Evolutionary conservation across 768 basidiomycete genomes (phyloP), one percentile per base, ranked within the genome.

Genomic region (Artomyces pyxidatus): DNA sequence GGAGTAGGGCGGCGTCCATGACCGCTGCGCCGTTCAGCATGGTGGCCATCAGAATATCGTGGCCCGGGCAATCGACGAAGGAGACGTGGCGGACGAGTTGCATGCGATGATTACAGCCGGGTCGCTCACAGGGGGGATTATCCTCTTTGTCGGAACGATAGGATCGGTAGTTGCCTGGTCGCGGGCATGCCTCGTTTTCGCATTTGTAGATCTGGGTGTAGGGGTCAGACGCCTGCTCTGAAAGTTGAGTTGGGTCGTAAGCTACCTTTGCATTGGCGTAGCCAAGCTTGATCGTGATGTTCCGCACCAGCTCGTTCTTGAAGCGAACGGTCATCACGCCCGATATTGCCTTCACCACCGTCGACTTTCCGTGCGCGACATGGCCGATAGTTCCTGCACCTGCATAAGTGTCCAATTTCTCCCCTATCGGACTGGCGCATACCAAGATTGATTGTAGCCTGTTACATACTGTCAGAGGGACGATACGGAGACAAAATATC

Each of bases 41-140:
- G 56, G 95, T 99, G 44, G 96, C 96, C 96, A 99, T 99, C 67
- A 99, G 83, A 83, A 99, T 98, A 68, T 97, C 93, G 80, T 95
- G 94, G 53, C 94, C 90, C 1, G 89, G 91, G 59, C 87, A 92
- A 68, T 99, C 96, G 63, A 99, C 96, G 68, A 99, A 99, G 3
- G 95, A 98, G 61, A 98, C 94, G 61, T 99, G 96, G 57, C 94
- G 85, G 55, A 97, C 63, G 57, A 98, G 81, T 59, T 85, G 86
- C 91, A 97, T 93, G 16, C 80, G 78, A 48, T 83, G 81, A 32
- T 83, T 85, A 69, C 96, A 98, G 52, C 91, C 90, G 19, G 90
- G 88, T 17, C 91, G 78, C 68, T 96, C 93, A 67, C 96, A 99
- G 16, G 83, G 83, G 6, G 95, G 95, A 58, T 81, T 79, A 54